Evolutionary conservation across 176 grass and related monocot genomes (phyloP), one percentile per base, ranked within the genome.

Genomic region (Oryza rufipogon): DNA sequence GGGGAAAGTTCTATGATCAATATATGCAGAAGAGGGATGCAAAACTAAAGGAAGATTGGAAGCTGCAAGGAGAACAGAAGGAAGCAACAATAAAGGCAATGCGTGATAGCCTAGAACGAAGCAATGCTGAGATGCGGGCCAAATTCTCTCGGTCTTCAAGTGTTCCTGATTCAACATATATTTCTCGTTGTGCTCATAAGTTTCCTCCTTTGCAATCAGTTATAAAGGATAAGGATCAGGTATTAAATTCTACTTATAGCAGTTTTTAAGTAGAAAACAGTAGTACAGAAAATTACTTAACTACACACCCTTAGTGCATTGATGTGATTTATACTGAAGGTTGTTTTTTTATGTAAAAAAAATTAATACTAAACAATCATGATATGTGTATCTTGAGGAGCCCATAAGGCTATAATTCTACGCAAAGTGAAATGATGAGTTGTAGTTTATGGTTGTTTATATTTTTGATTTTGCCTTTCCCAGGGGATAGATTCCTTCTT

Each of bases 1-100:
- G 89, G 89, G 96, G 96, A 89, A 98, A 93, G 48, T 98, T 90
- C 32, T 98, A 98, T 87, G 93, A 98, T 25, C 92, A 95, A 73
- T 98, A 98, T 85, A 95, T 86, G 89, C 81, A 92, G 69, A 98
- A 90, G 87, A 91, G 96, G 60, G 86, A 98, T 79, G 91, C 91
- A 75, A 98, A 98, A 78, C 87, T 98, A 68, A 90, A 88, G 93
- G 91, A 89, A 86, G 93, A 90, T 82, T 95, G 96, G 89, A 85
- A 86, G 86, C 56, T 87, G 76, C 90, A 92, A 75, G 78, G 90
- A 73, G 82, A 69, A 70, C 82, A 98, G 80, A 98, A 95, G 83
- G 91, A 95, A 81, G 96, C 89, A 76, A 92, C 81, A 73, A 80
- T 98, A 80, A 98, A 90, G 83, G 89, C 91, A 75, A 98, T 98